Conservation (phyloP, 2,329 filamentous ascomycete species). For the Fusarium keratoplasticum region DNA sequence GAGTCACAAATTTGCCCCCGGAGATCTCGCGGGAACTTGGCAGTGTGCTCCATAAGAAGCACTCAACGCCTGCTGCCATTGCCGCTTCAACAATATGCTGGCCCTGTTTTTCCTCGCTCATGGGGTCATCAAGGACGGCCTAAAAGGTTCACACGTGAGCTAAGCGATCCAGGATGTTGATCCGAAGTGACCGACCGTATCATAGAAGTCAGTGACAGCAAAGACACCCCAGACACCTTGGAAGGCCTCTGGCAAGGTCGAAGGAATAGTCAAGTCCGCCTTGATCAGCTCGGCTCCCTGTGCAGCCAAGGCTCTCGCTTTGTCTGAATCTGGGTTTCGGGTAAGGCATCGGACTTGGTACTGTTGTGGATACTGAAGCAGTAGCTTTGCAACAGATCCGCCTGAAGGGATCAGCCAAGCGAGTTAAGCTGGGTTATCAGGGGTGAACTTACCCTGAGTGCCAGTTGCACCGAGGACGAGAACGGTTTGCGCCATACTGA, state of each 20-base stretch:
- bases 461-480: constrained; percentile 27
- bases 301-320: constrained; percentile 17
- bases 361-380: constrained; percentile 20
- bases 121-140: constrained; percentile 24
- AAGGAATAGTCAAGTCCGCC: constrained; percentile 24
- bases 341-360: constrained; percentile 23
- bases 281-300: constrained; percentile 18
- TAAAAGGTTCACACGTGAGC: not conserved
- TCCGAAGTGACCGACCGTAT: constrained; percentile 8
- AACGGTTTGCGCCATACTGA: constrained; percentile 17
- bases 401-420: not conserved
- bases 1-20: constrained; percentile 24
- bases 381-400: constrained; percentile 24
- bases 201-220: constrained; percentile 29
- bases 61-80: constrained; percentile 16
- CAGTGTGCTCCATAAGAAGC: constrained; percentile 26
- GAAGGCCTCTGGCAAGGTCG: constrained; percentile 17
- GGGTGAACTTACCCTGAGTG: constrained; percentile 17
- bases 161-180: not conserved
- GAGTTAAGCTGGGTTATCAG: not conserved
- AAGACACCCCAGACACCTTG: constrained; percentile 21
- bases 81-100: constrained; percentile 27
- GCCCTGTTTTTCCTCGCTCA: constrained; percentile 29
- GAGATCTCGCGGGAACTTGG: constrained; percentile 27
- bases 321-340: constrained; percentile 19